phyloP scores from a whole-genome alignment of 306 rosid genomes.

The Cucurbita ficifolia region DNA sequence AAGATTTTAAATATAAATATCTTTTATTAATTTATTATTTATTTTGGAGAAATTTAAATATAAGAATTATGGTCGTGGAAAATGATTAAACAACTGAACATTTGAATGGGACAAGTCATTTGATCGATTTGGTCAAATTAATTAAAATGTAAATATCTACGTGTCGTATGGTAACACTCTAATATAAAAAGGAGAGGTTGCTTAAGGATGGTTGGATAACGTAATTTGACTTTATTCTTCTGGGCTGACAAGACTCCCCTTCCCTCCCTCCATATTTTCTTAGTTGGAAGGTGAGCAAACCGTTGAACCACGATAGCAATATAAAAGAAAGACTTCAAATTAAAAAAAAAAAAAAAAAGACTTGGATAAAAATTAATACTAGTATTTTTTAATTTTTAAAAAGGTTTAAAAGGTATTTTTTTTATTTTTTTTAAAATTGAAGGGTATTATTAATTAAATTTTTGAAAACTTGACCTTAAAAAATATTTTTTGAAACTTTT shows the following conservation, averaged over 20 bases:
- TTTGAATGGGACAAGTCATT: background rate
- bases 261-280: background rate
- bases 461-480: too few species aligned
- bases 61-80: background rate
- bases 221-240: background rate
- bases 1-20: too few species aligned
- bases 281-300: background rate
- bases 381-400: too few species aligned
- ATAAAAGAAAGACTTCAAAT: too few species aligned
- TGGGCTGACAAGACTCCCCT: background rate
- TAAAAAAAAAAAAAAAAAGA: too few species aligned
- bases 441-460: too few species aligned
- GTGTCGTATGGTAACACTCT: background rate
- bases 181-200: background rate
- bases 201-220: background rate
- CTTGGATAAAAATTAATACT: too few species aligned
- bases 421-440: too few species aligned
- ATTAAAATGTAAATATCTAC: background rate
- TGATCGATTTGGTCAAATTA: background rate
- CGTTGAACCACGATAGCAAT: background rate
- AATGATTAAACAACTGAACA: background rate
- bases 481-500: too few species aligned
- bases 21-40: too few species aligned
- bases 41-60: background rate
- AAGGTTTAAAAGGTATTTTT: too few species aligned